Percentiles rank a stretch among this genome's conserved stretches.
These are phyloP conservation scores for Gossypium schwendimanii DNA, from an alignment of 441 rosid genomes.

Conservation along the genomic window DNA sequence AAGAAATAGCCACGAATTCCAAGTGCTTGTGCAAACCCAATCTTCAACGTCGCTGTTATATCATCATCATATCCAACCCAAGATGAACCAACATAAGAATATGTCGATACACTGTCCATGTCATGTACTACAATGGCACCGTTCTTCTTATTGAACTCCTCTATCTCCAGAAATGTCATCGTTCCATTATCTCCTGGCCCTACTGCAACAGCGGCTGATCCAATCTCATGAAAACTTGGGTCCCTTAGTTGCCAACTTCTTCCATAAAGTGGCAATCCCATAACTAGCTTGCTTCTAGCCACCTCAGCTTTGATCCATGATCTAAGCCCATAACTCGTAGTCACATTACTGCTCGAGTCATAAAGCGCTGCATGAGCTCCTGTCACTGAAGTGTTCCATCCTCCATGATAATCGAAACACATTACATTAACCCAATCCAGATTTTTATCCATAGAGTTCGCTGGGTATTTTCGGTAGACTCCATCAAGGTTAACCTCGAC, in stretches of 20 bases:
- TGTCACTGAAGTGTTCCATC: slow-evolving; percentile 31
- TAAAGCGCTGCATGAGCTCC: slow-evolving; percentile 45
- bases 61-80: slow-evolving; percentile 50
- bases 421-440: slow-evolving; percentile 46
- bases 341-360: slow-evolving; percentile 38
- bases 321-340: slow-evolving; percentile 42
- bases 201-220: slow-evolving; percentile 28
- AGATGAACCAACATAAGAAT: slow-evolving; percentile 30
- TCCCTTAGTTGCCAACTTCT: slow-evolving; percentile 45
- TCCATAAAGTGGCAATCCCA: slow-evolving; percentile 53
- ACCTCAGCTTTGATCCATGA: slow-evolving; percentile 42
- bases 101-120: slow-evolving; percentile 30
- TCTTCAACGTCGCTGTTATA: slow-evolving; percentile 23
- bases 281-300: slow-evolving; percentile 25
- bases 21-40: slow-evolving; percentile 35
- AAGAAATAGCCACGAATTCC: slow-evolving; percentile 60
- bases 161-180: slow-evolving; percentile 18
- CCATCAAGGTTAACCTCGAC: slow-evolving; percentile 24
- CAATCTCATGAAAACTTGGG: slow-evolving; percentile 25
- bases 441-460: slow-evolving; percentile 17
- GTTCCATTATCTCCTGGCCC: slow-evolving; percentile 35
- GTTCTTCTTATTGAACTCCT: slow-evolving; percentile 28
- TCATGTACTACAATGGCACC: slow-evolving; percentile 33
- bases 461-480: slow-evolving; percentile 26
- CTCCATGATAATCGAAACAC: slow-evolving; percentile 47